Conservation (phyloP, 2,329 filamentous ascomycete genomes). For the Fusarium newnesense region DNA sequence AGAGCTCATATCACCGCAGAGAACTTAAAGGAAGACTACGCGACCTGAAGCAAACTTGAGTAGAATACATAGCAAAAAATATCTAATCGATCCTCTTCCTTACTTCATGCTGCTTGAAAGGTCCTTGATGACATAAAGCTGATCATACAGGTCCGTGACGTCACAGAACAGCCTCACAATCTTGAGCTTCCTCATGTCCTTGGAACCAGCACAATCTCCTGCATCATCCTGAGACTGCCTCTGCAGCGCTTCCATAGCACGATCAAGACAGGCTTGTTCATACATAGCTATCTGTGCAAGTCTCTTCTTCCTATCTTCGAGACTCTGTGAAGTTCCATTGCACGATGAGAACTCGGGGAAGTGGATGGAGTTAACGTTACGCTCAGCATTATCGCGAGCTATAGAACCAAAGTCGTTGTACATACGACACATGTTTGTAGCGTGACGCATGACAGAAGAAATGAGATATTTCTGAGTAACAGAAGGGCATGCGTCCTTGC, state of each 20-base stretch:
- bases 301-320: neutral
- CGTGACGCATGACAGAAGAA: neutral
- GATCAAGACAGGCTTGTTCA: neutral
- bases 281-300: neutral
- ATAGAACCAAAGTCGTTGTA: constrained; percentile 3
- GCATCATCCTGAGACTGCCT: too few species aligned
- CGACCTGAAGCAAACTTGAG: rapidly evolving
- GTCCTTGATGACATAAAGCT: constrained; percentile 1
- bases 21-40: rapidly evolving
- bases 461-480: neutral
- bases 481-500: neutral
- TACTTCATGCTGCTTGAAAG: neutral
- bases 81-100: rapidly evolving
- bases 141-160: neutral
- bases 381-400: neutral
- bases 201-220: too few species aligned
- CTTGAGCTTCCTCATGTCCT: neutral
- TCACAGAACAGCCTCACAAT: neutral
- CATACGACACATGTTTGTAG: neutral
- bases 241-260: neutral
- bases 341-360: neutral
- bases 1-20: too few species aligned
- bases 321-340: rapidly evolving
- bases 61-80: rapidly evolving
- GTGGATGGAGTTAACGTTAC: neutral